Evolutionary conservation across 2,329 filamentous ascomycete species (phyloP), one percentile per base, ranked within the genome.

Genomic region (Pseudogymnoascus sp.): DNA sequence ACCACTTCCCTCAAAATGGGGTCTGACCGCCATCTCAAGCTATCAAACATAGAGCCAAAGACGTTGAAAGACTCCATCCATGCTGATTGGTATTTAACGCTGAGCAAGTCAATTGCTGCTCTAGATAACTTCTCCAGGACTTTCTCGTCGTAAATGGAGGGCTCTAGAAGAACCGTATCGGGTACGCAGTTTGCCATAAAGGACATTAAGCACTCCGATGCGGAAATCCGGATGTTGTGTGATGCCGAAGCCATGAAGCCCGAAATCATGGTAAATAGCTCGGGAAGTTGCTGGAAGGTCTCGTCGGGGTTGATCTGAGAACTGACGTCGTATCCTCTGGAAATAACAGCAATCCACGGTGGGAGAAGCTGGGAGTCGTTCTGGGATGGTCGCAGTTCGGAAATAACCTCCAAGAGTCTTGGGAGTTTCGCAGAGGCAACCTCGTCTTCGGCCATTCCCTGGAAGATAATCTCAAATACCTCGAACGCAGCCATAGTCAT

Each of bases 401-500:
- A 87, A 68, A 99, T 96, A 60, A 94, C 92, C 66, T 96, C 92
- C 69, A 97, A 83, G 10, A 99, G 82, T 62, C 90, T 85, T 2
- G 92, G 92, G 10, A 99, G 81, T 76, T 97, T 99, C 0, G 91
- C 84, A 2, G 92, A 95, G 0, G 92, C 90, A 58, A 92, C 82
- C 67, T 96, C 91, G 67, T 92, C 89, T 13, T 87, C 84, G n/a
- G 80, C 84, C 88, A 99, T 92, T 6, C 92, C 89, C 69, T 89
- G 88, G 67, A 99, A 97, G 48, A 97, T 96, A 74, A 96, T 89
- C 74, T 99, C 94, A 70, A 99, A 99, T 3, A 97, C 93, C 67
- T 97, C 93, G 69, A 99, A 97, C 0, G 92, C 90, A 9, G 91
- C 89, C 88, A 97, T 95, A 33, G 92, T 96, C 80, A 99, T 87